phyloP scores from a whole-genome alignment of 1,284 basidiomycete genomes.

The Boletus mariae region DNA sequence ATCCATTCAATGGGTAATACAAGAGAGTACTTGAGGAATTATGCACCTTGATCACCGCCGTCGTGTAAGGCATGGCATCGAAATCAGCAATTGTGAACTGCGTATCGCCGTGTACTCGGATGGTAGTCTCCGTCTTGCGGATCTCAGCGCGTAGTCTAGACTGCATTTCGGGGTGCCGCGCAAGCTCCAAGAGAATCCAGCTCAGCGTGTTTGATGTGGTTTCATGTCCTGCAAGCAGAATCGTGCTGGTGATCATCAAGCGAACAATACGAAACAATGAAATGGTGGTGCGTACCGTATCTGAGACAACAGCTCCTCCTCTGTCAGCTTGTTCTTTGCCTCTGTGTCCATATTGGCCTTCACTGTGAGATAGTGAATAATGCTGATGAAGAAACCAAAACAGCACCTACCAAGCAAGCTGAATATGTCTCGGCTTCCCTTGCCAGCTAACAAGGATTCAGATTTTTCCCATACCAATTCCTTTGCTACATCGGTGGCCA shows the following conservation, averaged over 20 bases:
- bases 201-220: slow-evolving; percentile 44
- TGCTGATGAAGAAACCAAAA: neutral
- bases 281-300: slow-evolving; percentile 39
- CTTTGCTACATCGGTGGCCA: slow-evolving; percentile 33
- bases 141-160: slow-evolving; percentile 41
- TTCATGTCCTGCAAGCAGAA: slow-evolving; percentile 50
- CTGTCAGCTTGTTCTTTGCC: slow-evolving; percentile 40
- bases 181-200: slow-evolving; percentile 44
- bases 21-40: no score
- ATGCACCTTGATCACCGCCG: slow-evolving; percentile 49
- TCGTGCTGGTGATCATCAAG: slow-evolving; percentile 32
- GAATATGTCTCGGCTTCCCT: slow-evolving; percentile 38
- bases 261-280: neutral
- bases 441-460: slow-evolving; percentile 30
- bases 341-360: slow-evolving; percentile 50
- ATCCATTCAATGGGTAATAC: no score
- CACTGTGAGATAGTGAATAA: slow-evolving; percentile 33
- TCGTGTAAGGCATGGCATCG: slow-evolving; percentile 49
- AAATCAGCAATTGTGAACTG: slow-evolving; percentile 45
- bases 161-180: slow-evolving; percentile 38
- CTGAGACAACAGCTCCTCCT: slow-evolving; percentile 52
- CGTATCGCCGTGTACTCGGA: slow-evolving; percentile 38
- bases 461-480: slow-evolving; percentile 43
- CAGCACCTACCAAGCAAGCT: slow-evolving; percentile 38
- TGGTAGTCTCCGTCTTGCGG: slow-evolving; percentile 29